phyloP scores from a whole-genome alignment of 306 rosid species.

The Biancaea sappan region DNA sequence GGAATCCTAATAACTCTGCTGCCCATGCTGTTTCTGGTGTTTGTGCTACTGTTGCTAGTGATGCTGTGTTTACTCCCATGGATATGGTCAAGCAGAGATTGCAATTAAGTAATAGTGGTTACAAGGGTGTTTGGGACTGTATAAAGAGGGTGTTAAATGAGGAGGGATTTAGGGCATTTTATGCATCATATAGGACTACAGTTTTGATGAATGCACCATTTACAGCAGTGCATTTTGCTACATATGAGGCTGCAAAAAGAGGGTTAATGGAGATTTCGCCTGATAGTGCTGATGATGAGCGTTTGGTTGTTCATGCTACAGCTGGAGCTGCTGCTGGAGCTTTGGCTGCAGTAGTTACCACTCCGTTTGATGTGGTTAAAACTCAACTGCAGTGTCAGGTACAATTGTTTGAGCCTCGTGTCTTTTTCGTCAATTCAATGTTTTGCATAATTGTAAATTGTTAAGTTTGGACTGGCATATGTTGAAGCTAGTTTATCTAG shows the following conservation, averaged over 20 bases:
- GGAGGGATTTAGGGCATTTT: conserved; percentile 74
- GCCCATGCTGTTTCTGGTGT: conserved; percentile 80
- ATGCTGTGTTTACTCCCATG: conserved; percentile 86
- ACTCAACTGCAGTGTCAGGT: conserved; percentile 76
- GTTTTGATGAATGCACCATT: conserved; percentile 70
- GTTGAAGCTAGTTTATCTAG: neutral
- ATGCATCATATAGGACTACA: conserved; percentile 82
- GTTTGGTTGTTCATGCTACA: conserved; percentile 64
- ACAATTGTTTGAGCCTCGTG: too few species aligned
- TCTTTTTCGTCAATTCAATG: too few species aligned
- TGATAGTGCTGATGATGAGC: conserved; percentile 45
- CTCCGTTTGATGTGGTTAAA: conserved; percentile 73
- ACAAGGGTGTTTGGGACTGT: conserved; percentile 77
- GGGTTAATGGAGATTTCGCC: conserved; percentile 50
- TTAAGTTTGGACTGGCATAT: neutral
- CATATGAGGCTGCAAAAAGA: conserved; percentile 60
- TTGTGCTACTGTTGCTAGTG: conserved; percentile 74
- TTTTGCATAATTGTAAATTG: too few species aligned
- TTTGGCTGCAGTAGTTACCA: conserved; percentile 58
- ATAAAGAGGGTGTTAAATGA: conserved; percentile 67
- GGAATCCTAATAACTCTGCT: conserved; percentile 48
- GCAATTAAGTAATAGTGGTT: conserved; percentile 71
- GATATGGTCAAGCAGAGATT: conserved; percentile 94
- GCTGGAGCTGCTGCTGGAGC: conserved; percentile 79
- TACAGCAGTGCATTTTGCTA: conserved; percentile 61